These are phyloP conservation scores for Striga asiatica DNA, from an alignment of 257 asterid genomes.

Conservation along the genomic window DNA sequence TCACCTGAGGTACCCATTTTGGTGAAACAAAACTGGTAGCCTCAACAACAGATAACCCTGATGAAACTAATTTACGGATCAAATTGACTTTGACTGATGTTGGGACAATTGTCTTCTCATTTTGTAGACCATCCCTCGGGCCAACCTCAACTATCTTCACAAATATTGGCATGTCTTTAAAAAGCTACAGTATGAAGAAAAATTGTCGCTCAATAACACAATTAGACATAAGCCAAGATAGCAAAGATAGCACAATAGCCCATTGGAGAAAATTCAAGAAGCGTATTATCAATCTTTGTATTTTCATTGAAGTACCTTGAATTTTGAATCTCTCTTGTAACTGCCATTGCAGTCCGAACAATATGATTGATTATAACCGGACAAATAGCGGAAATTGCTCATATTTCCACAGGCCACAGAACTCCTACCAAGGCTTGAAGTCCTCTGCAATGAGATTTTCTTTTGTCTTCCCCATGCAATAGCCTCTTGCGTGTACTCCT, in stretches of 20 bases:
- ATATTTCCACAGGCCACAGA: constrained; percentile 31
- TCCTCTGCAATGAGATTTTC: constrained; percentile 36
- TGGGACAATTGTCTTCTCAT: constrained; percentile 75
- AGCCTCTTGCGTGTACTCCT: constrained; percentile 44
- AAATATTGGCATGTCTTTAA: constrained; percentile 52
- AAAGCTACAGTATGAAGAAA: constrained; percentile 35
- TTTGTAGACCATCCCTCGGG: constrained; percentile 92
- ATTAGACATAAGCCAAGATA: neutral
- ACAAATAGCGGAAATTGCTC: constrained; percentile 28
- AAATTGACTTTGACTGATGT: constrained; percentile 63
- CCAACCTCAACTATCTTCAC: constrained; percentile 97
- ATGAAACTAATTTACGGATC: constrained; percentile 58
- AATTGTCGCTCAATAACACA: constrained; percentile 8
- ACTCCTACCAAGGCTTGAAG: constrained; percentile 45
- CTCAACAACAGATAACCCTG: constrained; percentile 83
- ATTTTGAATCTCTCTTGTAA: constrained; percentile 27
- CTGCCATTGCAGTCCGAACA: constrained; percentile 29
- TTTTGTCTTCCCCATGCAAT: constrained; percentile 34
- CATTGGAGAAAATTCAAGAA: neutral
- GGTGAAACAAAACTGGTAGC: constrained; percentile 97
- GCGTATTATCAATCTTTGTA: too few species aligned
- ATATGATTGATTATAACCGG: constrained; percentile 28
- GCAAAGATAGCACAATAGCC: neutral
- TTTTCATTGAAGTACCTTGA: constrained; percentile 35
- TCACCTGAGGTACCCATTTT: constrained; percentile 98